A percentile compares a stretch with the other conserved stretches of the same genome.
These are phyloP conservation scores for Phytopythium sindhum DNA, from an alignment of 352 stramenopile species.

Conservation along the genomic window DNA sequence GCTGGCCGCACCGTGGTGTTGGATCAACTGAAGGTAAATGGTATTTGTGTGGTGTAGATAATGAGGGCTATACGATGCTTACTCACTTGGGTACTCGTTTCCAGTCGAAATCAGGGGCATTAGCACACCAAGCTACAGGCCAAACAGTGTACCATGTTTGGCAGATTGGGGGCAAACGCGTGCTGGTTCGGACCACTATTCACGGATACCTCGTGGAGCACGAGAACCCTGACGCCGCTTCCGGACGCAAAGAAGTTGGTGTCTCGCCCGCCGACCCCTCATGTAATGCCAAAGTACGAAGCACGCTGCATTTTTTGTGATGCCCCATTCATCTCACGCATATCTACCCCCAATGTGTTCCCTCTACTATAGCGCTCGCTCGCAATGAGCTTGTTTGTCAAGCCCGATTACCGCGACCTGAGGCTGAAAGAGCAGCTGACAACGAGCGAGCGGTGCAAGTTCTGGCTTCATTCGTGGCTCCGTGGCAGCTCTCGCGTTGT, in stretches of 20 bases:
- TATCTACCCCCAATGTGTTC: background rate
- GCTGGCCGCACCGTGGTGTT: slow-evolving; percentile 23
- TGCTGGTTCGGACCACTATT: slow-evolving; percentile 60
- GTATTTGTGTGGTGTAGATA: background rate
- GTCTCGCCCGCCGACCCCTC: background rate
- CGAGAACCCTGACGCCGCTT: background rate
- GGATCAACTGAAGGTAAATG: slow-evolving; percentile 25
- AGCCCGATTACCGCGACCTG: slow-evolving; percentile 55
- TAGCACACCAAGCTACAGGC: slow-evolving; percentile 4
- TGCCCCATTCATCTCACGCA: background rate
- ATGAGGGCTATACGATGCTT: background rate
- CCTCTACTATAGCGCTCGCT: slow-evolving; percentile 4
- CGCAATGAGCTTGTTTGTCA: slow-evolving; percentile 65
- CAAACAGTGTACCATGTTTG: slow-evolving; percentile 63
- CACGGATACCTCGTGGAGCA: slow-evolving; percentile 8
- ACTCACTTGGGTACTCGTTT: background rate
- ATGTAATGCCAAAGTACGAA: background rate
- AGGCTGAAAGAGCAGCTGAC: slow-evolving; percentile 59
- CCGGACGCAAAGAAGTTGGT: background rate
- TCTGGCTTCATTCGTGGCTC: slow-evolving; percentile 82
- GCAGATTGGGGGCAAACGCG: slow-evolving; percentile 43
- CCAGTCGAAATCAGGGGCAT: background rate
- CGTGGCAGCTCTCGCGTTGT: slow-evolving; percentile 54
- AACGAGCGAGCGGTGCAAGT: slow-evolving; percentile 46
- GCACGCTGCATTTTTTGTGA: background rate